These are phyloP conservation scores for Starmera pachycereana DNA, from an alignment of 805 yeast species.

Conservation along the genomic window DNA sequence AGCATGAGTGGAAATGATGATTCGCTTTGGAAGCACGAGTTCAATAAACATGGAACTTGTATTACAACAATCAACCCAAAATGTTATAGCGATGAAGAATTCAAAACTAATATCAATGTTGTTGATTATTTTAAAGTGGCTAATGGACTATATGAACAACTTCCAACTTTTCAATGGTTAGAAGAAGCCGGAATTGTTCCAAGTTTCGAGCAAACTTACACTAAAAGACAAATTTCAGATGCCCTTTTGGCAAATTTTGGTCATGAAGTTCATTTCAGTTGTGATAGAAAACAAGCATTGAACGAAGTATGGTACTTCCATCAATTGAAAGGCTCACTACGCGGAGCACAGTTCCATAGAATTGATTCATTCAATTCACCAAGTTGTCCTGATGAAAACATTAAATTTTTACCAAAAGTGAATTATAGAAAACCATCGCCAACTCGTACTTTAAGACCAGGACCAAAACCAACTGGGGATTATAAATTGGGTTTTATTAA, in stretches of 20 bases:
- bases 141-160: constrained; percentile 41
- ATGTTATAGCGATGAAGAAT: constrained; percentile 41
- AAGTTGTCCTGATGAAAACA: constrained; percentile 60
- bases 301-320: constrained; percentile 67
- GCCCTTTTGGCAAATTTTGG: constrained; percentile 45
- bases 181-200: constrained; percentile 66
- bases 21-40: constrained; percentile 81
- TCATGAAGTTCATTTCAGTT: constrained; percentile 47
- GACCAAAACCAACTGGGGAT: constrained; percentile 21
- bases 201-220: constrained; percentile 41
- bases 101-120: constrained; percentile 28
- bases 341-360: constrained; percentile 52
- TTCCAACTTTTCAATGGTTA: constrained; percentile 63
- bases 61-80: constrained; percentile 65
- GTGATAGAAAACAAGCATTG: constrained; percentile 39
- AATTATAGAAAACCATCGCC: constrained; percentile 17
- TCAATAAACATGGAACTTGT: constrained; percentile 91
- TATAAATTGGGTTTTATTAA: constrained; percentile 36
- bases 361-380: constrained; percentile 47
- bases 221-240: constrained; percentile 40
- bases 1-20: constrained; percentile 60
- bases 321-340: constrained; percentile 61
- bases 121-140: constrained; percentile 61
- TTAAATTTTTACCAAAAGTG: constrained; percentile 66
- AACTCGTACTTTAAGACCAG: not conserved